Evolutionary conservation across 345 rosid genomes (phyloP), one percentile per base, ranked within the genome.

Genomic region (Salix caprea): DNA sequence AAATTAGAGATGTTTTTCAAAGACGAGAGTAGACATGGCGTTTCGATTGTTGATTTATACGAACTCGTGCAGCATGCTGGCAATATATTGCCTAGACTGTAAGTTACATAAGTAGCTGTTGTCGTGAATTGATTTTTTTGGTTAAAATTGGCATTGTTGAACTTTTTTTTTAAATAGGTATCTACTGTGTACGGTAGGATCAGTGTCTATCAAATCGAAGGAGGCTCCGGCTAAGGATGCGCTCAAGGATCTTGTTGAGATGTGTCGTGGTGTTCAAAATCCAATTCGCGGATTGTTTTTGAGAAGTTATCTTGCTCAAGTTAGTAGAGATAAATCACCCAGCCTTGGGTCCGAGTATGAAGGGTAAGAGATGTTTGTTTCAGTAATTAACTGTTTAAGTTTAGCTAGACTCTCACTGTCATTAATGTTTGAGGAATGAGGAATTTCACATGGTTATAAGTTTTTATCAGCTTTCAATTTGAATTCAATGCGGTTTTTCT

Each of bases 261-360:
- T 96, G 99, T 96, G 99, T 70, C 97, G 92, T 50, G 98, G 94
- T 56, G 91, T 96, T 87, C 99, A 96, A 87, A 85, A 96, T 89
- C 99, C 99, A 58, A 78, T 93, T 46, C 97, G 97, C n/a, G 99
- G 99, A 80, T 92, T 96, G 65, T 96, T 96, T 82, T 82, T 96
- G 74, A 91, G 99, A 86, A 96, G 98, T 85, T 96, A 96, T 82
- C 98, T 96, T 82, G 90, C 99, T 39, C 99, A 89, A 88, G 85
- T 91, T 68, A 92, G 98, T 77, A 88, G 94, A 83, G 95, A 93
- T 84, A 96, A 96, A 81, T 89, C 93, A 79, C 98, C 96, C 39
- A 94, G 92, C 76, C 87, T 91, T 80, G 97, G 97, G 80, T 93
- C 98, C 4, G 97, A 93, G 80, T 90, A 90, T 82, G 95, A 91